Conservation (phyloP, 371 early-diverging fungal species). For the Apophysomyces elegans region DNA sequence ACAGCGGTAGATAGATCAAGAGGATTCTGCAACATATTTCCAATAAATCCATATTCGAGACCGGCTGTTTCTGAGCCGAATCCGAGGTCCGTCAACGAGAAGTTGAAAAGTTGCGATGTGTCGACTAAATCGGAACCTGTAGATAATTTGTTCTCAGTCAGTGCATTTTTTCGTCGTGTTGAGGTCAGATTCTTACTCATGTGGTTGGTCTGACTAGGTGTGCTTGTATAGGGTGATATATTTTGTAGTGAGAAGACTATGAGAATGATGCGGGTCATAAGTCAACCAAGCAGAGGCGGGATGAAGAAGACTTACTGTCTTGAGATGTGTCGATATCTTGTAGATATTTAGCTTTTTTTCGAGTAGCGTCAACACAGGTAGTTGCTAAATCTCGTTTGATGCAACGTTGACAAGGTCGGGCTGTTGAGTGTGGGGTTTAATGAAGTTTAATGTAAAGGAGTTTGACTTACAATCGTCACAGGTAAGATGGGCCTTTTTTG, state of each 20-base stretch:
- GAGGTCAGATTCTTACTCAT: slow-evolving; percentile 4
- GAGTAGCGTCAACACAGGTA: slow-evolving; percentile 77
- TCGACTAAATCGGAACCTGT: slow-evolving; percentile 18
- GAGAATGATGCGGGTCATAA: slow-evolving; percentile 1
- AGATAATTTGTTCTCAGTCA: slow-evolving; percentile 2
- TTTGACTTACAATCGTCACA: slow-evolving; percentile 65
- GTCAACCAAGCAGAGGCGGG: slow-evolving; percentile 4
- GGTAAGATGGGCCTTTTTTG: slow-evolving; percentile 56
- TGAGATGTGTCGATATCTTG: slow-evolving; percentile 41
- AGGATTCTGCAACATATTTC: slow-evolving; percentile 42
- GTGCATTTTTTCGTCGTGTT: slow-evolving; percentile 8
- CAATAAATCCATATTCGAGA: slow-evolving; percentile 47
- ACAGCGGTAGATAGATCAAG: slow-evolving; percentile 21
- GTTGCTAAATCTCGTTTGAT: slow-evolving; percentile 73
- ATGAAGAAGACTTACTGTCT: slow-evolving; percentile 7
- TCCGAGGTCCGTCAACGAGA: slow-evolving; percentile 42
- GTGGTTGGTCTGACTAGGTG: neutral
- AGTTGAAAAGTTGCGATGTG: slow-evolving; percentile 30
- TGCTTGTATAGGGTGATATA: neutral
- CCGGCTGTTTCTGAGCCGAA: slow-evolving; percentile 52
- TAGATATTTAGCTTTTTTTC: slow-evolving; percentile 84
- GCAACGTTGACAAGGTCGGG: slow-evolving; percentile 87
- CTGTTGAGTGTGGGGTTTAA: slow-evolving; percentile 32
- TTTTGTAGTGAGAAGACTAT: neutral
- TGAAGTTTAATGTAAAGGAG: neutral